A percentile compares a stretch with the other conserved stretches of the same genome.
Conservation (phyloP, 305 asterid species). For the Rubia peregrina region DNA sequence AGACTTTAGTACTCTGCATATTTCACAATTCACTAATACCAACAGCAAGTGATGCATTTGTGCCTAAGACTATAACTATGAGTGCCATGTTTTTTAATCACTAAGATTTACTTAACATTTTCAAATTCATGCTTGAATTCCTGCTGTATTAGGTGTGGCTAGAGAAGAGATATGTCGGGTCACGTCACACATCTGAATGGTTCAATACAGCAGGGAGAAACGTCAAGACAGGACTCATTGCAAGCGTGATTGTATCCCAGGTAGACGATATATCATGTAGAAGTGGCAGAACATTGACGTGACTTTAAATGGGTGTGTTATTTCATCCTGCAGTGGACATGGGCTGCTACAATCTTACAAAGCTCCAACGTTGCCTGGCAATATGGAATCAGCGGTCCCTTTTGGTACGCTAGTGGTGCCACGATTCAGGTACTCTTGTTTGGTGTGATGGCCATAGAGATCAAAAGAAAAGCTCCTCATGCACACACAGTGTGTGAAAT, state of each 20-base stretch:
- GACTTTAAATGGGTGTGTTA: not conserved
- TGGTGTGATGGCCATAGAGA: conserved; percentile 90
- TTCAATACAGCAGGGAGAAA: conserved; percentile 93
- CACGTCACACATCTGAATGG: conserved; percentile 89
- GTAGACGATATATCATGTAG: conserved; percentile 26
- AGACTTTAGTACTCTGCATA: not conserved
- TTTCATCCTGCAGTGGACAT: conserved; percentile 63
- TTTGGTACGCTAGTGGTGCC: conserved; percentile 97
- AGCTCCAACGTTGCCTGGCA: conserved; percentile 96
- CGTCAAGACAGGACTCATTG: conserved; percentile 86
- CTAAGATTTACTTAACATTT: not conserved
- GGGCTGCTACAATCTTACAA: conserved; percentile 95
- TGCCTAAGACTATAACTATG: not conserved
- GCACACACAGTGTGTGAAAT: conserved; percentile 92
- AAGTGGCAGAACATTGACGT: not conserved
- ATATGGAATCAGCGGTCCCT: conserved; percentile 90
- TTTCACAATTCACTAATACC: not conserved
- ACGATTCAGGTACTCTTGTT: conserved; percentile 88
- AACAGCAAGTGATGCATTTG: not conserved
- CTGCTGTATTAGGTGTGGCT: conserved; percentile 60
- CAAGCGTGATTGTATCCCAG: conserved; percentile 92
- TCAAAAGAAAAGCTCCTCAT: conserved; percentile 81
- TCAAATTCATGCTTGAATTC: not conserved
- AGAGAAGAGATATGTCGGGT: conserved; percentile 81
- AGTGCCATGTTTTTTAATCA: not conserved